Evolutionary conservation across 306 rosid genomes (phyloP).

Genomic region (Trifolium subterraneum): DNA sequence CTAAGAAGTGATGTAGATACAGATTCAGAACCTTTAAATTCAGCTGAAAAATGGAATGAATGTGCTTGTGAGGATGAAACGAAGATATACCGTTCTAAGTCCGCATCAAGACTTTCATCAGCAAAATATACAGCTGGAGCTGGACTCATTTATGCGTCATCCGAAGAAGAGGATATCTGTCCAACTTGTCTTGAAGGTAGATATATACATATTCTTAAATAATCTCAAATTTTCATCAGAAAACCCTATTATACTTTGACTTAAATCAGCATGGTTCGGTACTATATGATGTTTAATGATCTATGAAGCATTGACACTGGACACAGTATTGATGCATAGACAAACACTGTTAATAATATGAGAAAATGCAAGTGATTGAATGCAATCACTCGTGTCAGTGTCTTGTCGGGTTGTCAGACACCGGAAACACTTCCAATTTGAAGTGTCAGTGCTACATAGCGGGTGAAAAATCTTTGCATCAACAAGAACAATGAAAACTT

Average conservation of each 20-base stretch:
- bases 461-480: not conserved
- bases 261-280: not conserved
- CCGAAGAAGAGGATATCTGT: constrained; percentile 94
- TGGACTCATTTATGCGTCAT: constrained; percentile 58
- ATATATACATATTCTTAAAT: constrained; percentile 6
- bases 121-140: constrained; percentile 62
- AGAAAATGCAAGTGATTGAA: not conserved
- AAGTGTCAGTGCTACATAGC: not conserved
- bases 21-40: constrained; percentile 66
- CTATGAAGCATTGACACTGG: not conserved
- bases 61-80: constrained; percentile 76
- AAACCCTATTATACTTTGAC: not conserved
- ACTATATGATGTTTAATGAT: not conserved
- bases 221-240: constrained; percentile 25
- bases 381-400: not conserved
- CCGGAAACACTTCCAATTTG: not conserved
- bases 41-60: constrained; percentile 79
- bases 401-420: not conserved
- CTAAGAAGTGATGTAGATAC: constrained; percentile 71
- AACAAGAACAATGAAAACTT: not conserved
- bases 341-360: not conserved
- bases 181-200: constrained; percentile 99
- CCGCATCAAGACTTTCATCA: constrained; percentile 63
- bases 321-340: too few species aligned
- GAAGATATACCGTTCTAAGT: constrained; percentile 67